Base-by-base conservation (phyloP, 2,329 filamentous ascomycete species). In the Cryphonectria parasitica region DNA sequence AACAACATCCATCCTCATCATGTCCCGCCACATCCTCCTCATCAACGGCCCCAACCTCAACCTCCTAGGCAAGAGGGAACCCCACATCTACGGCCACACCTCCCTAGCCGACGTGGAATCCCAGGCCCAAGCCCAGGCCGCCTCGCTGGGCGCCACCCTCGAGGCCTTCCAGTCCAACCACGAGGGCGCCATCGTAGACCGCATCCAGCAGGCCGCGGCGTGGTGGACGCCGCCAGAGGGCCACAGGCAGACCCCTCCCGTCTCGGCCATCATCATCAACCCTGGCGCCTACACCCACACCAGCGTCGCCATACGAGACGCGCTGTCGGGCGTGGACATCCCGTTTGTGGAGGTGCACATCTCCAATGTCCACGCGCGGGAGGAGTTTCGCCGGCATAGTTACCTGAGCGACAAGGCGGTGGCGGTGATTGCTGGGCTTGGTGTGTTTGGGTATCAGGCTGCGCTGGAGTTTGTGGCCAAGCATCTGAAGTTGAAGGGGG, bases 1-100 rank as follows among this genome's bases (percentile, higher is more conserved):
- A 49, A 36, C 22, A 70, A 1, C 62, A 56, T 15, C 39, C 10
- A 36, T 13, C 43, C 25, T 31, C 73, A 75, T 36, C 62, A 83
- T 82, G 79, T 71, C 80, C 43, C 80, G 79, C 70, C 79, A 76
- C 68, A 89, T 94, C 77, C 89, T 94, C 75, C 84, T 94, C 74
- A 89, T 94, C 83, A 94, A 94, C 80, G 92, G 92, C n/a, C 91
- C 92, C 43, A 95, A 95, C 79, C 90, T 95, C 75, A 94, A 94
- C 81, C 89, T 95, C 65, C 87, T 95, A 41, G 92, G 92, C 49
- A 91, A 88, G 17, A 86, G 92, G 31, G 92, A 95, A 78, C 92
- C 92, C 22, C 82, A 89, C 39, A 86, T 93, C 76, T 94, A 95
- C 82, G 92, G 92, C 77, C 84, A 83, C 72, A 89, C 89, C 0